These are phyloP conservation scores for Trebouxia sp. DNA, from an alignment of 139 green algal genomes.

Conservation along the genomic window DNA sequence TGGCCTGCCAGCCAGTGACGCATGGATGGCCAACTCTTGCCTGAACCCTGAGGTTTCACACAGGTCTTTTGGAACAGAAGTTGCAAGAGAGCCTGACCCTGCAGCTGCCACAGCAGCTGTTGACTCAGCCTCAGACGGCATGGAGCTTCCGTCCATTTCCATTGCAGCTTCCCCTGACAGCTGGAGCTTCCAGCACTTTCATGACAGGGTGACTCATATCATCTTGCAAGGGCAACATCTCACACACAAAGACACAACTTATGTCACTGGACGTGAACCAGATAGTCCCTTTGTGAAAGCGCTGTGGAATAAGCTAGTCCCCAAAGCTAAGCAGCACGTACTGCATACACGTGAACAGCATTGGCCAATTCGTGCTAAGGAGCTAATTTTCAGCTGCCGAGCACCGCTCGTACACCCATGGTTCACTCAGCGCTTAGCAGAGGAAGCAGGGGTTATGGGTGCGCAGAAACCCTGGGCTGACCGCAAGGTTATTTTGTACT, in stretches of 20 bases:
- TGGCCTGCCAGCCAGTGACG: background rate
- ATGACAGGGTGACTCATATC: background rate
- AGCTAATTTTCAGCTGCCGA: background rate
- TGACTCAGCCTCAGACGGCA: background rate
- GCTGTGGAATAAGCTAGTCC: background rate
- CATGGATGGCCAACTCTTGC: background rate
- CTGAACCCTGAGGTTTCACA: background rate
- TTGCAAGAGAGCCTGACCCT: background rate
- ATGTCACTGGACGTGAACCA: background rate
- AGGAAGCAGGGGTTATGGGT: background rate
- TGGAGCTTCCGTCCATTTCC: background rate
- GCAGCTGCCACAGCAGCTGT: no score
- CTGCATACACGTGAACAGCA: background rate
- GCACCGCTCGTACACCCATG: background rate
- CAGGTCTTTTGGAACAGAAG: background rate
- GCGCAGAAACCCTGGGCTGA: background rate
- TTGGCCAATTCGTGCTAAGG: background rate
- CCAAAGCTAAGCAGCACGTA: background rate
- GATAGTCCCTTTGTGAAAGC: background rate
- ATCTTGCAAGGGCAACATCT: background rate
- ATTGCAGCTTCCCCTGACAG: background rate
- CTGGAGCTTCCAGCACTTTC: background rate
- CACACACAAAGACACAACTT: background rate
- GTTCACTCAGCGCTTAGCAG: background rate
- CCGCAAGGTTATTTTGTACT: background rate